phyloP scores from a whole-genome alignment of 441 rosid species.

The Daphne laureola region DNA sequence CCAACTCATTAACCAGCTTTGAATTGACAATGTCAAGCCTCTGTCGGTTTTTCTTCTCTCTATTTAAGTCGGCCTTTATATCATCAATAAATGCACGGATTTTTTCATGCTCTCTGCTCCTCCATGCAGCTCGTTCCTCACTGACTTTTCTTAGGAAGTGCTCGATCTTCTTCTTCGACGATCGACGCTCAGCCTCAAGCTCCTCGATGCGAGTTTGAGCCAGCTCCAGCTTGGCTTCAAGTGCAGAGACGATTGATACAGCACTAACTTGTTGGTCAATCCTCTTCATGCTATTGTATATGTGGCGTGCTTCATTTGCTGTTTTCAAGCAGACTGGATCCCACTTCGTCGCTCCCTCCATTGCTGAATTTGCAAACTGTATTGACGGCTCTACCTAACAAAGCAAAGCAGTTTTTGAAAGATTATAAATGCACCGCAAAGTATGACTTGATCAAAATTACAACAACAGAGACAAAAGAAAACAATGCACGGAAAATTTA shows the following conservation, averaged over 20 bases:
- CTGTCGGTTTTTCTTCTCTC: constrained; percentile 75
- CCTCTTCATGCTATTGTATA: constrained; percentile 47
- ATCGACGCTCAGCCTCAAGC: constrained; percentile 63
- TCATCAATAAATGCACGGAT: constrained; percentile 63
- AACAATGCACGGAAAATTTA: no score
- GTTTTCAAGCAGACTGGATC: constrained; percentile 61
- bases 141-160: constrained; percentile 89
- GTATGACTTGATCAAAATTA: no score
- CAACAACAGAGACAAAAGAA: no score
- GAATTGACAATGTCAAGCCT: constrained; percentile 75
- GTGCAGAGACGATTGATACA: constrained; percentile 57
- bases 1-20: constrained; percentile 81
- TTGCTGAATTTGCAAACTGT: constrained; percentile 65
- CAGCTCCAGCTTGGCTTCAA: constrained; percentile 66
- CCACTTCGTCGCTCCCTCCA: constrained; percentile 96
- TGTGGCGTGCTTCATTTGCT: constrained; percentile 50
- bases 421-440: no score
- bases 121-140: constrained; percentile 80
- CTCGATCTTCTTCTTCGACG: constrained; percentile 71
- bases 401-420: constrained; percentile 2
- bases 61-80: constrained; percentile 53
- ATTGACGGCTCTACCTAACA: constrained; percentile 64
- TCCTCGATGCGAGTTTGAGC: constrained; percentile 62
- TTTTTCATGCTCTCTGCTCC: constrained; percentile 84
- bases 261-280: constrained; percentile 68